Percentiles rank a stretch among this genome's conserved stretches.
Conservation (phyloP, 2,329 filamentous ascomycete genomes). For the Pseudocercospora ulei region DNA sequence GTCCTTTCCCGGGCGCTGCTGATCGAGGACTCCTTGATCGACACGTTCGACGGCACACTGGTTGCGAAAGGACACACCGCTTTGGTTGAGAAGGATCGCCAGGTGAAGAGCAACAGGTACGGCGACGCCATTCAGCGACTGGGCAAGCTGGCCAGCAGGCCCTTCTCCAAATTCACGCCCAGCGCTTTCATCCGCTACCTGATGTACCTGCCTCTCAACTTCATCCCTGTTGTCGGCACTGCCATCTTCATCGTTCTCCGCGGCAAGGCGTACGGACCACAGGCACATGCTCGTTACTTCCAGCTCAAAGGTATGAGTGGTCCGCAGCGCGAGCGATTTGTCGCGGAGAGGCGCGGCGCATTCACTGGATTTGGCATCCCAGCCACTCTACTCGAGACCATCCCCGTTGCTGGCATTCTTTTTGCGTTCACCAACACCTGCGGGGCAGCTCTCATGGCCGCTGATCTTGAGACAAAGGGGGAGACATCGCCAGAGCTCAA, state of each 20-base stretch:
- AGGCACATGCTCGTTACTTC: constrained; percentile 53
- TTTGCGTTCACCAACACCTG: constrained; percentile 89
- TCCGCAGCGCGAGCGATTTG: constrained; percentile 56
- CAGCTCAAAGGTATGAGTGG: constrained; percentile 76
- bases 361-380: constrained; percentile 75
- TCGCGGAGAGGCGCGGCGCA: constrained; percentile 59
- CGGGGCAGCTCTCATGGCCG: constrained; percentile 88
- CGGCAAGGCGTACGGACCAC: constrained; percentile 45
- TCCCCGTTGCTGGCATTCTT: constrained; percentile 71
- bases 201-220: constrained; percentile 83
- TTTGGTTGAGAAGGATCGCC: constrained; percentile 64
- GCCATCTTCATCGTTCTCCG: constrained; percentile 69
- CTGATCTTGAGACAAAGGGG: constrained; percentile 42
- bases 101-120: constrained; percentile 50
- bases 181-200: constrained; percentile 63
- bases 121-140: constrained; percentile 47
- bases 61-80: constrained; percentile 46
- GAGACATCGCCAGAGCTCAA: constrained; percentile 31
- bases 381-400: constrained; percentile 70
- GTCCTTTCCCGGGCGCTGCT: constrained; percentile 60
- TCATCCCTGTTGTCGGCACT: constrained; percentile 82
- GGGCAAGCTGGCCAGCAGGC: constrained; percentile 49
- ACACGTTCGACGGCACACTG: constrained; percentile 73
- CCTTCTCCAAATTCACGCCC: constrained; percentile 46
- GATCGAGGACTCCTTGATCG: constrained; percentile 69